Conservation (phyloP, 345 rosid species). For the Angophora floribunda region DNA sequence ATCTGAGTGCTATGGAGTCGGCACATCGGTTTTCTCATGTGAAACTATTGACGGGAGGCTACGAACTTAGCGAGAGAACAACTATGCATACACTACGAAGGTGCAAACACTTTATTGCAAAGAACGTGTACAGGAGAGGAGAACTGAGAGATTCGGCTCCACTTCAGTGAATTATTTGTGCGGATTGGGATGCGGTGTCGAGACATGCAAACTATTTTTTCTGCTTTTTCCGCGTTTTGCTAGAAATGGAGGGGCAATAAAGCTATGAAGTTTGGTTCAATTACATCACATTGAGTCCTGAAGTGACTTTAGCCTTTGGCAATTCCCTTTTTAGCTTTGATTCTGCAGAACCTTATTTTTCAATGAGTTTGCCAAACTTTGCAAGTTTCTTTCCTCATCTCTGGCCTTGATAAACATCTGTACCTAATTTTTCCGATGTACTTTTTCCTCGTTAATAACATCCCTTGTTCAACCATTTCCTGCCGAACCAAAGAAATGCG, state of each 20-base stretch:
- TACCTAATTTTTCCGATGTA: neutral
- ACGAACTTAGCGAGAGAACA: neutral
- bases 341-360: neutral
- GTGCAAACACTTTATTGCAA: neutral
- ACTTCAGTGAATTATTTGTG: rapidly evolving
- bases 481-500: neutral
- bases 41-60: neutral
- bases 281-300: neutral
- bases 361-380: neutral
- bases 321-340: neutral
- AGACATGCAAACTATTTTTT: neutral
- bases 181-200: neutral
- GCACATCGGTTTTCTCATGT: neutral
- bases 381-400: neutral
- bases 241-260: neutral
- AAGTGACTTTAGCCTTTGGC: neutral
- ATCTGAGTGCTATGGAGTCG: neutral
- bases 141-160: neutral
- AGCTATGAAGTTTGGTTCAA: neutral
- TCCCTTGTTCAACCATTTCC: neutral
- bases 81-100: neutral
- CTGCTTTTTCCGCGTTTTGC: neutral
- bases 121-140: neutral
- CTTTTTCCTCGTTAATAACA: neutral
- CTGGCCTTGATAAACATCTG: neutral